Evolutionary conservation across 164 flowering plant species (phyloP).

Genomic region (Tinospora cordifolia): DNA sequence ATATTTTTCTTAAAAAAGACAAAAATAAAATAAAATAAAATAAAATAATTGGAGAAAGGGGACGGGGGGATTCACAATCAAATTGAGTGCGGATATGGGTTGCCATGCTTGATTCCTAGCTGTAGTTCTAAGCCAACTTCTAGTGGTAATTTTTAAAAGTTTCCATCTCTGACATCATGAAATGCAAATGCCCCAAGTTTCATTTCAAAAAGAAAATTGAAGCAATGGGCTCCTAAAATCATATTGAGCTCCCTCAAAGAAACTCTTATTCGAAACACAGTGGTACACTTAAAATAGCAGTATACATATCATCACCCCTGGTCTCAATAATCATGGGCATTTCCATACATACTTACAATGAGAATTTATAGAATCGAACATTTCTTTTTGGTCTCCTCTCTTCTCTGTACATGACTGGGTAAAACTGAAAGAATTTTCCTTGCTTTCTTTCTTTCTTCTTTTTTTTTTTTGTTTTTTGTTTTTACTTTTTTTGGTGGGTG

Average conservation of each 20-base stretch:
- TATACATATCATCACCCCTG: not conserved
- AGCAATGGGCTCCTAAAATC: not conserved
- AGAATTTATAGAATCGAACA: not conserved
- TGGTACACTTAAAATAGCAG: not conserved
- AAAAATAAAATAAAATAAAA: not conserved
- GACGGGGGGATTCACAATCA: not conserved
- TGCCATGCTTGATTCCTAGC: not conserved
- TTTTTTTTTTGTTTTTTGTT: not conserved
- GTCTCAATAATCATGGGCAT: not conserved
- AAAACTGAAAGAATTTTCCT: not conserved
- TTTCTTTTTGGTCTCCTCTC: not conserved
- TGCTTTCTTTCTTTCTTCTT: not conserved
- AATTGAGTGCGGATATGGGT: not conserved
- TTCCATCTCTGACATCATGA: not conserved
- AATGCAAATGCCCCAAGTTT: not conserved
- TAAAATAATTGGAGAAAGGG: not conserved
- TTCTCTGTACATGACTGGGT: not conserved
- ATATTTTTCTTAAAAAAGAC: no score
- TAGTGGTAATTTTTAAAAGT: not conserved
- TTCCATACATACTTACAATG: not conserved
- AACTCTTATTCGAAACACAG: not conserved
- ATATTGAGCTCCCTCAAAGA: not conserved
- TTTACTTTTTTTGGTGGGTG: not conserved
- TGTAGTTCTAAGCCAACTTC: no score
- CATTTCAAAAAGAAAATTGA: not conserved